Percentiles rank a stretch among this genome's conserved stretches.
phyloP scores from a whole-genome alignment of 2,329 filamentous ascomycete genomes.

The Pseudogymnoascus sp. region DNA sequence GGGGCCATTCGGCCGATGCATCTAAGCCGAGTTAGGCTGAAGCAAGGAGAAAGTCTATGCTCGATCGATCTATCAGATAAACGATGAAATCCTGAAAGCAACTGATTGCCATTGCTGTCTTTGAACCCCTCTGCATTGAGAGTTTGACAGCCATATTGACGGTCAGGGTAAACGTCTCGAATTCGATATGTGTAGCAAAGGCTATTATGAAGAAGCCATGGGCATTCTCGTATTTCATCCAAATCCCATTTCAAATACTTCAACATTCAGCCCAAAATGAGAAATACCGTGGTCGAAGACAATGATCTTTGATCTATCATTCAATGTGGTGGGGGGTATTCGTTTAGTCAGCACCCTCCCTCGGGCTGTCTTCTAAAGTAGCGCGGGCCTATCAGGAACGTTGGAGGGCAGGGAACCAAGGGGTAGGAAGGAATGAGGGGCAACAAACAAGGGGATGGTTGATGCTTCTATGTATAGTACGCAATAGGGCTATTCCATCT shows the following conservation, averaged over 20 bases:
- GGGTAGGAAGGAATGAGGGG: neutral
- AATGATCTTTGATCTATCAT: neutral
- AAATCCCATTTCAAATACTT: neutral
- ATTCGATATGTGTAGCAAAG: neutral
- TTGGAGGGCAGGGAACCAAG: neutral
- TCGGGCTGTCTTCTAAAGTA: neutral
- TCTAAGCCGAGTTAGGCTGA: neutral
- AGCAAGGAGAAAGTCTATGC: neutral
- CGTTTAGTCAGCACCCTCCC: neutral
- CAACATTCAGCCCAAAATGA: neutral
- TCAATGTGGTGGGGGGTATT: neutral
- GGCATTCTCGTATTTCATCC: neutral
- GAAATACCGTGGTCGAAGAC: neutral
- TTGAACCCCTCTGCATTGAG: neutral
- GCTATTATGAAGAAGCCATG: neutral
- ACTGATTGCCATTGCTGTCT: neutral
- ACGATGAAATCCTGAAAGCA: neutral
- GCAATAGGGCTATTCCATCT: neutral
- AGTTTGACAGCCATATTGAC: neutral
- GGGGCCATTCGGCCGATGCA: neutral
- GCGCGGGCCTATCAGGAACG: neutral
- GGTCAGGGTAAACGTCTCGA: neutral
- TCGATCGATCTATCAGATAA: neutral
- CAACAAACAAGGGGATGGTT: constrained; percentile 5
- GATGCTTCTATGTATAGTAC: neutral